A percentile compares a stretch with the other conserved stretches of the same genome.
These are phyloP conservation scores for Nannizziopsis barbatae DNA, from an alignment of 2,329 filamentous ascomycete species.

Conservation along the genomic window DNA sequence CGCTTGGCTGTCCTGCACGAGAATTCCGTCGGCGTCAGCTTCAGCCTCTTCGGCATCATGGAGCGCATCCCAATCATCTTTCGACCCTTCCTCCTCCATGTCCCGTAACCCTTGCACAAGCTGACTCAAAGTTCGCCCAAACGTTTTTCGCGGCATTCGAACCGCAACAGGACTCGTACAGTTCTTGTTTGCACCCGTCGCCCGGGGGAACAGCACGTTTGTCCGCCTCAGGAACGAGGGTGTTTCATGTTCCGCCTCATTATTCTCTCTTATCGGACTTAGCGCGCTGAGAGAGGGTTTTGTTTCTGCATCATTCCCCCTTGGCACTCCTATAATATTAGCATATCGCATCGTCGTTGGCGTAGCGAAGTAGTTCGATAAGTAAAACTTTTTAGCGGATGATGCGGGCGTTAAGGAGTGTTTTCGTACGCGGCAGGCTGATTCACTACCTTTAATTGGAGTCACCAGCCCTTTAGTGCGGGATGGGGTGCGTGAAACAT, in stretches of 20 bases:
- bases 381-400: slow-evolving; percentile 35
- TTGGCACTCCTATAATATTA: slow-evolving; percentile 28
- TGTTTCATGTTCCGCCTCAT: slow-evolving; percentile 24
- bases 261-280: background rate
- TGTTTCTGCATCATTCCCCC: background rate
- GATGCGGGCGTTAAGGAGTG: slow-evolving; percentile 31
- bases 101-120: slow-evolving; percentile 31
- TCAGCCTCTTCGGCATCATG: slow-evolving; percentile 34
- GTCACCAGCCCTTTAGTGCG: slow-evolving; percentile 8
- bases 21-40: slow-evolving; percentile 6
- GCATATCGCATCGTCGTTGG: slow-evolving; percentile 36
- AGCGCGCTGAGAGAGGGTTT: background rate
- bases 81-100: slow-evolving; percentile 32
- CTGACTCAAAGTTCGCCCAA: slow-evolving; percentile 31
- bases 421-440: slow-evolving; percentile 5
- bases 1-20: slow-evolving; percentile 31
- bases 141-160: slow-evolving; percentile 27
- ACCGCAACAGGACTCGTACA: slow-evolving; percentile 30
- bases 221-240: slow-evolving; percentile 32
- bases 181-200: slow-evolving; percentile 13
- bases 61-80: slow-evolving; percentile 36
- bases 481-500: slow-evolving; percentile 29
- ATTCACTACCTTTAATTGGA: background rate
- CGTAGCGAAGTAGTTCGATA: slow-evolving; percentile 37
- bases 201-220: slow-evolving; percentile 24